Percentiles rank a stretch among this genome's conserved stretches.
Evolutionary conservation across 2,329 filamentous ascomycete species (phyloP).

Genomic region (Fusarium brevicatenulatum): DNA sequence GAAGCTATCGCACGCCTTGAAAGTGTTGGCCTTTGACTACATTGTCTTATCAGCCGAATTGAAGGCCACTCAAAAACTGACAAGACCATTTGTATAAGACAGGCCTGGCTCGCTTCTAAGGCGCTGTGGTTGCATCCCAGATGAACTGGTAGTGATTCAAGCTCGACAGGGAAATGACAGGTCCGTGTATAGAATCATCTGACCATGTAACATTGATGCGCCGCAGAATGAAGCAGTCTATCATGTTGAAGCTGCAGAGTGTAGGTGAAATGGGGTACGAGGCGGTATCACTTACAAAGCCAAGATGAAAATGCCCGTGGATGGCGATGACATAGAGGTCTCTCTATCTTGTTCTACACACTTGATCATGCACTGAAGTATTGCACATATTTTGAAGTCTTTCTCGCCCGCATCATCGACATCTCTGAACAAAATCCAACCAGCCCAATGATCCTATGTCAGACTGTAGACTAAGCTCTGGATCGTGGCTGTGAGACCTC

Average conservation of each 20-base stretch:
- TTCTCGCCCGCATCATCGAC: fast-evolving
- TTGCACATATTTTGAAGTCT: background rate
- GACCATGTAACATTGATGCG: fast-evolving
- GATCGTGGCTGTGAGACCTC: background rate
- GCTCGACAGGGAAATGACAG: background rate
- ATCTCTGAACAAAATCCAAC: background rate
- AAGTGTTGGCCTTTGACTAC: fast-evolving
- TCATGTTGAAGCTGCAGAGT: background rate
- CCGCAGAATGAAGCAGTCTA: background rate
- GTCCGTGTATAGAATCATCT: too few relatives aligned
- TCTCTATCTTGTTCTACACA: background rate
- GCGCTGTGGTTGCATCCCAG: background rate
- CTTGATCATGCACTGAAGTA: background rate
- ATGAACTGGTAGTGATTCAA: background rate
- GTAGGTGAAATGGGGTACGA: too few relatives aligned
- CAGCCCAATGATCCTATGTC: background rate
- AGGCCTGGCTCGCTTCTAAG: background rate
- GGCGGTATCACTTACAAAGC: too few relatives aligned
- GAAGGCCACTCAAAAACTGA: fast-evolving
- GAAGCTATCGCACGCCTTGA: background rate
- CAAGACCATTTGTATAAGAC: background rate
- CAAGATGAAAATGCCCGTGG: background rate
- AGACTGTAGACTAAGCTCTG: too few relatives aligned
- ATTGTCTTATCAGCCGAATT: fast-evolving
- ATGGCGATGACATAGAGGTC: background rate